Evolutionary conservation across 139 green algal species (phyloP).

Genomic region (Chlamydomonas applanata): DNA sequence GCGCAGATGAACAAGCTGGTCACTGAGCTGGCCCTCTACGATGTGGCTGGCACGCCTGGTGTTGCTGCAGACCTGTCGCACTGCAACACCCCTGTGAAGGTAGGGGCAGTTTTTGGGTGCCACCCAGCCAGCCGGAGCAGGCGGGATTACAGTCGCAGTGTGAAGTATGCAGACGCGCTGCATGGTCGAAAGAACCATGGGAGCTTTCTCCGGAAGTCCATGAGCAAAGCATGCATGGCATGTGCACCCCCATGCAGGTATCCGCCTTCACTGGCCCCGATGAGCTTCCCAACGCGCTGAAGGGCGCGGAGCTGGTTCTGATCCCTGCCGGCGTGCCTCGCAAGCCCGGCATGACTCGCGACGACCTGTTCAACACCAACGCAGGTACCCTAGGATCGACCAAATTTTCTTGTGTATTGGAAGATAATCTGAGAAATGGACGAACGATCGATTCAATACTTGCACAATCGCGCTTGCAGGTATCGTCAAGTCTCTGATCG

Average conservation of each 20-base stretch:
- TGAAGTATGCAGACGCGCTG: too few relatives aligned
- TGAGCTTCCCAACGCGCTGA: slow-evolving; percentile 71
- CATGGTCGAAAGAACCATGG: too few relatives aligned
- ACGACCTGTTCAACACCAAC: slow-evolving; percentile 99
- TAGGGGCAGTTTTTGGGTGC: slow-evolving; percentile 28
- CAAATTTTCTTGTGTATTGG: neutral
- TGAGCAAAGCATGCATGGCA: too few relatives aligned
- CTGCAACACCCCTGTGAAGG: slow-evolving; percentile 85
- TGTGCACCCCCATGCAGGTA: slow-evolving; percentile 52
- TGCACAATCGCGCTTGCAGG: slow-evolving; percentile 10
- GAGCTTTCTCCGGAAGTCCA: too few relatives aligned
- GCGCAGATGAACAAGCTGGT: slow-evolving; percentile 86
- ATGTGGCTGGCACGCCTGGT: slow-evolving; percentile 89
- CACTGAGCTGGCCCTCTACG: slow-evolving; percentile 92
- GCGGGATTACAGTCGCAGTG: too few relatives aligned
- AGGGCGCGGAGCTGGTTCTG: slow-evolving; percentile 85
- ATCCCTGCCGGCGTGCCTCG: slow-evolving; percentile 93
- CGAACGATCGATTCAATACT: slow-evolving; percentile 20
- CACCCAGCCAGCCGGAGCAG: too few relatives aligned
- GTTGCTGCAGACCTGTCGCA: slow-evolving; percentile 94
- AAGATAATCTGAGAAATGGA: neutral
- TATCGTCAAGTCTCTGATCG: slow-evolving; percentile 87
- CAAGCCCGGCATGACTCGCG: slow-evolving; percentile 98
- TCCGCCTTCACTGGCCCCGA: slow-evolving; percentile 69
- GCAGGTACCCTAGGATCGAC: slow-evolving; percentile 56